Evolutionary conservation across 441 rosid genomes (phyloP).

Genomic region (Corymbia citriodora): DNA sequence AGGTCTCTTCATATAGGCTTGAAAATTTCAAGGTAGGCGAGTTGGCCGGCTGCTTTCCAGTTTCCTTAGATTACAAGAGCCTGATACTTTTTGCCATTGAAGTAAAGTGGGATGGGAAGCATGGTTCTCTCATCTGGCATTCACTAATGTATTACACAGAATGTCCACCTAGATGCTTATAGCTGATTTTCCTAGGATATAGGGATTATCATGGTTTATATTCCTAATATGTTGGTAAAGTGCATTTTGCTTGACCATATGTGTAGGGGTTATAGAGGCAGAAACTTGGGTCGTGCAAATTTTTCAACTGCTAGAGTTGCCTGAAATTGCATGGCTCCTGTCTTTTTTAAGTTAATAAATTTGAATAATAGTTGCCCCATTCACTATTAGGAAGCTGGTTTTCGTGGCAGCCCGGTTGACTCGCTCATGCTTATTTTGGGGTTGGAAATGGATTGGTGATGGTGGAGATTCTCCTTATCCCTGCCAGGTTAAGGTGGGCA

Average conservation of each 20-base stretch:
- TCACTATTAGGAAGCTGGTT: constrained; percentile 91
- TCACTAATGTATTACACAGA: not conserved
- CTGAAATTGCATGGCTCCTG: constrained; percentile 28
- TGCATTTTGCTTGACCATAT: not conserved
- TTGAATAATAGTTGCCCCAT: constrained; percentile 42
- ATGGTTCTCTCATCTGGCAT: constrained; percentile 1
- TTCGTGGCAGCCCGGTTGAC: constrained; percentile 93
- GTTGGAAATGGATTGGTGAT: constrained; percentile 30
- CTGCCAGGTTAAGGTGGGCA: constrained; percentile 99
- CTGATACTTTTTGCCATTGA: not conserved
- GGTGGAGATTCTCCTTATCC: constrained; percentile 83
- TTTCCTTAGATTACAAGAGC: constrained; percentile 27
- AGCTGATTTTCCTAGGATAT: not conserved
- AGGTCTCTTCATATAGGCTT: constrained; percentile 32
- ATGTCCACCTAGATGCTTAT: not conserved
- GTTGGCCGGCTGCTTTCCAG: constrained; percentile 97
- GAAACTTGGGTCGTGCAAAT: not conserved
- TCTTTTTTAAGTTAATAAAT: constrained; percentile 37
- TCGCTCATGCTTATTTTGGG: constrained; percentile 34
- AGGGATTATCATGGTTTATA: not conserved
- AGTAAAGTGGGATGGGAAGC: constrained; percentile 1
- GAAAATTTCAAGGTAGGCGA: constrained; percentile 40
- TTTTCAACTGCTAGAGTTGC: constrained; percentile 15
- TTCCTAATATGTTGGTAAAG: not conserved
- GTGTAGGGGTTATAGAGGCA: not conserved